These are phyloP conservation scores for Apodospora peruviana DNA, from an alignment of 495 filamentous ascomycete species.

Conservation along the genomic window DNA sequence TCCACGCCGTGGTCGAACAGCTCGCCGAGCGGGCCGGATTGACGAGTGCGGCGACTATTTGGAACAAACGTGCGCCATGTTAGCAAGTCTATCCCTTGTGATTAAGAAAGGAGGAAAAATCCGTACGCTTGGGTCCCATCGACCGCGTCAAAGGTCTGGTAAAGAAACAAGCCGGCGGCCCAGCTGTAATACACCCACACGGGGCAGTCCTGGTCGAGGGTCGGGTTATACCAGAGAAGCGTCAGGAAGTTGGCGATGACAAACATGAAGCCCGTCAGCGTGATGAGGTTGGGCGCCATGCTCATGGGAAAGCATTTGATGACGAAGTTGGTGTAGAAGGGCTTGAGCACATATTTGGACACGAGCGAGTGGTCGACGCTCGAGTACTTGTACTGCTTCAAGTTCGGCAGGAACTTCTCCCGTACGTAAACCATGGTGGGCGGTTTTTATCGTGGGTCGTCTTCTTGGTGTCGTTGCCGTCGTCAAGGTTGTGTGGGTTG, in stretches of 20 bases:
- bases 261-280: conserved; percentile 84
- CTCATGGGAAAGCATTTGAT: conserved; percentile 90
- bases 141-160: conserved; percentile 97
- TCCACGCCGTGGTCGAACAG: conserved; percentile 98
- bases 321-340: conserved; percentile 92
- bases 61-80: no score
- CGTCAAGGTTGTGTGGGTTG: not conserved
- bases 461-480: not conserved
- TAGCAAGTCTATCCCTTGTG: no score
- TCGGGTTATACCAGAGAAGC: conserved; percentile 93
- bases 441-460: not conserved
- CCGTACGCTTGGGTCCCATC: conserved; percentile 89
- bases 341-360: conserved; percentile 89
- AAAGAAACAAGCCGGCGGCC: conserved; percentile 85
- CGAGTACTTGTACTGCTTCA: conserved; percentile 89
- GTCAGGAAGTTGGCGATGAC: conserved; percentile 89
- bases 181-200: conserved; percentile 91
- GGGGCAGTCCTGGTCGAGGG: conserved; percentile 87
- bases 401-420: conserved; percentile 78
- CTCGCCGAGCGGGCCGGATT: conserved; percentile 91
- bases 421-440: conserved; percentile 75
- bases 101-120: conserved; percentile 1
- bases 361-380: conserved; percentile 82
- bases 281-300: conserved; percentile 88
- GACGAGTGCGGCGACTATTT: conserved; percentile 74